Base-by-base conservation (phyloP, 1,284 basidiomycete genomes). In the Austroboletus novae-zelandiae region DNA sequence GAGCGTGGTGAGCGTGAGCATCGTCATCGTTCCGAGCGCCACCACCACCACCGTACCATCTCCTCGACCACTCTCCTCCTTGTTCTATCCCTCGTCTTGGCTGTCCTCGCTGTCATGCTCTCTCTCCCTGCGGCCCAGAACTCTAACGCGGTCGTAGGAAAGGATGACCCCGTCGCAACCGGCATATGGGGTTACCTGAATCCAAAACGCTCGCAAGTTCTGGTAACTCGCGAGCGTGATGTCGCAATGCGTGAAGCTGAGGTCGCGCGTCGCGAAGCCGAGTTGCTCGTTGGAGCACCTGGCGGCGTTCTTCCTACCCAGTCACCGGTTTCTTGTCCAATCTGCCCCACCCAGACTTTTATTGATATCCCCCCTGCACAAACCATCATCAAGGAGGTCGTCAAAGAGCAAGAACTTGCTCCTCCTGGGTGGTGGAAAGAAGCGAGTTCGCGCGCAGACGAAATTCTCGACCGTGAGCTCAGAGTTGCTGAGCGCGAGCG, bases 31-130 rank as follows among this genome's bases (percentile, higher is more conserved):
- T 78, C 79, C 36, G 78, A 83, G 44, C 74, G 74, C 45, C 84
- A 85, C 62, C 86, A 87, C 63, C 87, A 89, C 56, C 84, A 87
- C 60, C 77, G 89, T 52, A 91, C 89, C 48, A 90, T 91, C 56
- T 91, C 89, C 9, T 91, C 88, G n/a, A 91, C 89, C 0, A 91
- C 89, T 9, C 81, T 91, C 41, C 79, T 91, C 50, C 82, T 91
- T 36, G 86, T 91, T 43, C 78, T 91, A 46, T 91, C 89, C 14
- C 83, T 91, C 41, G 81, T 91, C 45, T 76, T 91, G 17, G 89
- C 88, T 23, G 86, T 91, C 25, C 77, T 91, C 23, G 88, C 89
- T 2, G 82, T 91, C 59, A 90, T 91, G 88, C 80, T 91, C 15
- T 90, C 89, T 3, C 75, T 91, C 9, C 89, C 89, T 1, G 64